phyloP scores from a whole-genome alignment of 2,329 filamentous ascomycete genomes.

The Nectriaceae sp. region DNA sequence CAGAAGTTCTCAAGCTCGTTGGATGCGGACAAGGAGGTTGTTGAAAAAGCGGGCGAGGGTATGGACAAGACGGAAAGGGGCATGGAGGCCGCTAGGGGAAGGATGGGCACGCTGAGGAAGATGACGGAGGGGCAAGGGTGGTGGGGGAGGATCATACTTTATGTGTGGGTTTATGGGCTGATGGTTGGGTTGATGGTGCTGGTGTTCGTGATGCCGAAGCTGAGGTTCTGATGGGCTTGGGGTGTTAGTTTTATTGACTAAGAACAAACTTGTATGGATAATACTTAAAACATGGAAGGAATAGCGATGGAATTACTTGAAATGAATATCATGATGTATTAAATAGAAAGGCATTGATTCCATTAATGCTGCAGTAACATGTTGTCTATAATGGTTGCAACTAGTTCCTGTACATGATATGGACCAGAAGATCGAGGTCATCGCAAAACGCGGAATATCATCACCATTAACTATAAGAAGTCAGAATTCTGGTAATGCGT shows the following conservation, averaged over 20 bases:
- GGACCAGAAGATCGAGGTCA: too few relatives aligned
- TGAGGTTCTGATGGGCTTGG: constrained; percentile 78
- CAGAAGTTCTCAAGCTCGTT: constrained; percentile 71
- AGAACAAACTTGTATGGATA: neutral
- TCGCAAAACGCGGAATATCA: too few relatives aligned
- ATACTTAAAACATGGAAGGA: neutral
- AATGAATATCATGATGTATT: neutral
- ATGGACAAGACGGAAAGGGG: constrained; percentile 75
- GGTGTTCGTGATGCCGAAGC: constrained; percentile 84
- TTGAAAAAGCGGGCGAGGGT: constrained; percentile 71
- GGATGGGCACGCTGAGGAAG: constrained; percentile 74
- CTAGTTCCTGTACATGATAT: too few relatives aligned
- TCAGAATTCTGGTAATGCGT: too few relatives aligned
- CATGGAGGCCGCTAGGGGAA: constrained; percentile 73
- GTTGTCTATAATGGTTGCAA: too few relatives aligned
- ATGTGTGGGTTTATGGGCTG: constrained; percentile 79
- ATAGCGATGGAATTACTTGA: neutral
- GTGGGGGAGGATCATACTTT: constrained; percentile 82
- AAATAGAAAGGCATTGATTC: too few relatives aligned
- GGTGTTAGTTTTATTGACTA: neutral
- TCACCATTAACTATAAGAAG: too few relatives aligned
- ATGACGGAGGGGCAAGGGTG: constrained; percentile 90
- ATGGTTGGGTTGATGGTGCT: constrained; percentile 78
- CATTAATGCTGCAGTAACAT: too few relatives aligned
- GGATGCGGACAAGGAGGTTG: constrained; percentile 69